phyloP scores from a whole-genome alignment of 2,329 filamentous ascomycete species.

The Xenosphaeropsis pyriputrescens region DNA sequence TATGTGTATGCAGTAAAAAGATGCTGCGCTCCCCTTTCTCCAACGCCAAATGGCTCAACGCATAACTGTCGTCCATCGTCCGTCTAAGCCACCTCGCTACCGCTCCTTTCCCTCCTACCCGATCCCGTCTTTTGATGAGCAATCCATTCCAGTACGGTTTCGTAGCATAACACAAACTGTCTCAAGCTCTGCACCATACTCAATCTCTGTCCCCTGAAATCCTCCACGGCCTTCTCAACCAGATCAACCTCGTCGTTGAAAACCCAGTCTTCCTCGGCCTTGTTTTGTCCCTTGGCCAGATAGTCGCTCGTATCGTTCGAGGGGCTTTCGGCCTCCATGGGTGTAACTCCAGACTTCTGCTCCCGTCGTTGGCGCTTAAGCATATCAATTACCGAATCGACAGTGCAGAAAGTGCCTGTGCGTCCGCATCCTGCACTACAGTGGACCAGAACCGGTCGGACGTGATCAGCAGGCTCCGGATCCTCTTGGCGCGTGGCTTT shows the following conservation, averaged over 20 bases:
- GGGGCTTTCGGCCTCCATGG: conserved; percentile 26
- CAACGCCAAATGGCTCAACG: no score
- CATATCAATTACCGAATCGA: conserved; percentile 94
- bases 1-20: no score
- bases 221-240: conserved; percentile 75
- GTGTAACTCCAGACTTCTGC: conserved; percentile 15
- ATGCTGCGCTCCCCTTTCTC: no score
- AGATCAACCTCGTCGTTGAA: conserved; percentile 58
- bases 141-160: conserved; percentile 85
- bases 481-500: conserved; percentile 32
- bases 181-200: conserved; percentile 95
- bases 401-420: conserved; percentile 91
- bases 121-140: conserved; percentile 17
- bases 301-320: conserved; percentile 8
- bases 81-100: conserved; percentile 7
- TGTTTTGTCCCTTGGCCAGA: conserved; percentile 7
- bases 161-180: conserved; percentile 93
- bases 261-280: conserved; percentile 42
- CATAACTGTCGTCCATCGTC: background rate
- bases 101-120: conserved; percentile 9
- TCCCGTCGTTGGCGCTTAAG: conserved; percentile 63
- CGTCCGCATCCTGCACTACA: conserved; percentile 93
- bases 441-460: conserved; percentile 75
- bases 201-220: conserved; percentile 74
- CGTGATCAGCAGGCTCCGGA: conserved; percentile 34